Evolutionary conservation across 192 early-diverging fungal genomes (phyloP), one percentile per base, ranked within the genome.

Genomic region (Umbelopsis sp.): DNA sequence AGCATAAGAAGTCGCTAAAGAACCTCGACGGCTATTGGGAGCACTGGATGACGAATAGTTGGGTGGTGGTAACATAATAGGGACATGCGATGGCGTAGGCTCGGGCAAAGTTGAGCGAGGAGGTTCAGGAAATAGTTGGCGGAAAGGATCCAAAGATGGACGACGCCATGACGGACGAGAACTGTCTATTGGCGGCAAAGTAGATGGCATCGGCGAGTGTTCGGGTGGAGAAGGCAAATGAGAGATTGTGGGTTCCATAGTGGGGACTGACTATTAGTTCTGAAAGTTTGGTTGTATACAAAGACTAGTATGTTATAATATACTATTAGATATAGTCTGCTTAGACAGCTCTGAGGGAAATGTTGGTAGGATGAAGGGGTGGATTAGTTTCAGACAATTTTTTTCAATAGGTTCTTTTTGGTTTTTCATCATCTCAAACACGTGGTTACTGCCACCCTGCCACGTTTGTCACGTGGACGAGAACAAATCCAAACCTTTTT

Each of bases 201-300:
- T 61, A 61, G 55, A 61, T 61, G 55, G 55, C 55, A 61, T 35
- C 8, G 55, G 55, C 16, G 55, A 61, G 30, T 61, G 55, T 33
- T 61, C 55, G 16, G 55, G 55, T 61, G 55, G 53, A 58, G 53
- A 58, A 25, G 53, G 55, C 9, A 27, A 61, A 16, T 61, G 55
- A 35, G 55, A 61, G 55, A 61, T 61, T 15, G 55, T 61, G 25
- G 55, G 55, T 30, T 61, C 55, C 55, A 61, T 61, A 18, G 18
- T 61, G 25, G 30, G 30, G 4, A 30, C 4, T 35, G 55, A 61
- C 33, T 6, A 61, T 25, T 35, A 35, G 30, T 16, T 41, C 37
- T 41, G 37, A 41, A 41, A 0, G 5, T 1, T 41, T 9, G 5
- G 37, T 9, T 41, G 37, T 41, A 41, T 41, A 41, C 37, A 41